Conservation (phyloP, 345 rosid species). For the Rhodomyrtus tomentosa region DNA sequence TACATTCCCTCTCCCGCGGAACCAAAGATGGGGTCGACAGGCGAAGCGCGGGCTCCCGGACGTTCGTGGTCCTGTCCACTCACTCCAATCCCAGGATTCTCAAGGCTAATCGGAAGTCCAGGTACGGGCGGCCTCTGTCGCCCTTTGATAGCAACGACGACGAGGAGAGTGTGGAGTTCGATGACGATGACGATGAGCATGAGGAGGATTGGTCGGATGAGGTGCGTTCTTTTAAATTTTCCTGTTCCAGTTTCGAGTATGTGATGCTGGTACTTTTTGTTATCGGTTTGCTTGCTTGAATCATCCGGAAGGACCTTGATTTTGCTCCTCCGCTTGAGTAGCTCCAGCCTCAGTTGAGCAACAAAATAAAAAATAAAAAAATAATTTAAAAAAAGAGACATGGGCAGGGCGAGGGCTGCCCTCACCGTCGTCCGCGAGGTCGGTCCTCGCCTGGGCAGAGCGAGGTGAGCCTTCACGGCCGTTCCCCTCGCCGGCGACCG, state of each 20-base stretch:
- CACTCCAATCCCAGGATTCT: constrained; percentile 78
- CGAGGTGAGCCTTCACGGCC: too few relatives aligned
- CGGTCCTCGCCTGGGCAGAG: too few relatives aligned
- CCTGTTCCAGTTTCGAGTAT: not conserved
- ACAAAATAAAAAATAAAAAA: too few relatives aligned
- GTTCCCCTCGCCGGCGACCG: too few relatives aligned
- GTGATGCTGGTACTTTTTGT: not conserved
- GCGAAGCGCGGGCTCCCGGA: constrained; percentile 5
- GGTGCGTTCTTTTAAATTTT: constrained; percentile 22
- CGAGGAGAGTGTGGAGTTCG: constrained; percentile 17
- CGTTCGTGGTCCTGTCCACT: constrained; percentile 34
- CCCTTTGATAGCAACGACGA: constrained; percentile 35
- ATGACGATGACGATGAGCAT: constrained; percentile 12
- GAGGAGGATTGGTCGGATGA: constrained; percentile 41
- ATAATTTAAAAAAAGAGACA: too few relatives aligned
- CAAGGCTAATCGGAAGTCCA: constrained; percentile 60
- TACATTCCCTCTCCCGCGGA: not conserved
- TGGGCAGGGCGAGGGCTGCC: too few relatives aligned
- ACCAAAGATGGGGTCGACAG: not conserved
- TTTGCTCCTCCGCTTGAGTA: not conserved
- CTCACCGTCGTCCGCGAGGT: too few relatives aligned
- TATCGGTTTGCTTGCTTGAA: not conserved
- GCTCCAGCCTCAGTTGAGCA: not conserved
- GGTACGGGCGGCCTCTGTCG: constrained; percentile 33
- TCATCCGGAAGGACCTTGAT: not conserved